Conservation (phyloP, 1,284 basidiomycete species). For the Trichosporon sp. region DNA sequence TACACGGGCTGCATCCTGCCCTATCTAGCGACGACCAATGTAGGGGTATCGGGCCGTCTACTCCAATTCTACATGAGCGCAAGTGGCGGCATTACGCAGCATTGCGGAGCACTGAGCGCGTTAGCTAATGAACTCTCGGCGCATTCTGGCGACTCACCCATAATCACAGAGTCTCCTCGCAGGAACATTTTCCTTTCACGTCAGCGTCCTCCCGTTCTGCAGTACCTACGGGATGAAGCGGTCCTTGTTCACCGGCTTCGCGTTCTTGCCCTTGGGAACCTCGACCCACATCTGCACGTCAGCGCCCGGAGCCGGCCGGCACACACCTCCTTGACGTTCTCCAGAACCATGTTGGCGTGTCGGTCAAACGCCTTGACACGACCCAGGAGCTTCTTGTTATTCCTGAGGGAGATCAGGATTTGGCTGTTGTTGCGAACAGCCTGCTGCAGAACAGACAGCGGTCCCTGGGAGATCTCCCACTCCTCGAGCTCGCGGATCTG, state of each 20-base stretch:
- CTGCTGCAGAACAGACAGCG: slow-evolving; percentile 95
- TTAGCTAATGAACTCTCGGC: slow-evolving; percentile 5
- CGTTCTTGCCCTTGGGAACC: slow-evolving; percentile 93
- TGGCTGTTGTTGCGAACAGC: slow-evolving; percentile 97
- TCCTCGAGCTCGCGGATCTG: slow-evolving; percentile 94
- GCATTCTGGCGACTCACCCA: slow-evolving; percentile 60
- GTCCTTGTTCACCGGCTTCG: slow-evolving; percentile 98
- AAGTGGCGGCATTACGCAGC: slow-evolving; percentile 56
- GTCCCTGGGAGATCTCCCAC: slow-evolving; percentile 94
- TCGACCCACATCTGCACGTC: slow-evolving; percentile 92
- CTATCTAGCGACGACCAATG: slow-evolving; percentile 9
- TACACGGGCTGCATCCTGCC: slow-evolving; percentile 20
- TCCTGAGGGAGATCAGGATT: slow-evolving; percentile 92
- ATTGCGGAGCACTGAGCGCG: slow-evolving; percentile 68
- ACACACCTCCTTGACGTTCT: slow-evolving; percentile 89
- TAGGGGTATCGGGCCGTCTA: slow-evolving; percentile 14
- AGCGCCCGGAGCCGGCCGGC: not conserved
- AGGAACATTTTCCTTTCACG: slow-evolving; percentile 47
- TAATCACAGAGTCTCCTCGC: slow-evolving; percentile 90
- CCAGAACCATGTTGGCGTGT: slow-evolving; percentile 97
- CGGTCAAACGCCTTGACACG: slow-evolving; percentile 98
- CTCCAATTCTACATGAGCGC: slow-evolving; percentile 3
- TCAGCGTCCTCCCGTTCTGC: not conserved
- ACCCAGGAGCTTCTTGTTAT: slow-evolving; percentile 97
- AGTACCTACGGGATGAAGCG: slow-evolving; percentile 95